A percentile compares a stretch with the other conserved stretches of the same genome.
These are phyloP conservation scores for Paracoccidioides brasiliensis DNA, from an alignment of 2,329 filamentous ascomycete species.

Conservation along the genomic window DNA sequence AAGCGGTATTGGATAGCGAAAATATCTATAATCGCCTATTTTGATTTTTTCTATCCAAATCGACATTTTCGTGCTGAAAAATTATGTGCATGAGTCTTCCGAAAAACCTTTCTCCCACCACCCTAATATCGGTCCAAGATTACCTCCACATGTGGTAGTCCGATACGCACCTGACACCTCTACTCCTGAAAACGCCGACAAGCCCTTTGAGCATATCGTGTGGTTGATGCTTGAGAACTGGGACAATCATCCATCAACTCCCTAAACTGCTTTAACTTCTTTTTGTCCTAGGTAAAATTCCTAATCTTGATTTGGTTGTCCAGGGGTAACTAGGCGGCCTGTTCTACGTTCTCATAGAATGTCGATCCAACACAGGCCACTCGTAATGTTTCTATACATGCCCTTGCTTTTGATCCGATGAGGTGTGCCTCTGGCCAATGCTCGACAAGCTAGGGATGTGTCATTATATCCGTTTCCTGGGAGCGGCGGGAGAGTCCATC, in stretches of 20 bases:
- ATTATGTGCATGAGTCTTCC: neutral
- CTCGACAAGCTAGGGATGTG: neutral
- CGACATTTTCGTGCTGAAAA: conserved; percentile 4
- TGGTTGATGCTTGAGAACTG: neutral
- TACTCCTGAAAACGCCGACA: neutral
- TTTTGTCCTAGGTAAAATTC: no score
- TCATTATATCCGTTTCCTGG: neutral
- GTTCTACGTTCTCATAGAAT: no score
- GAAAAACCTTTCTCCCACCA: neutral
- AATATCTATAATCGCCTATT: conserved; percentile 2
- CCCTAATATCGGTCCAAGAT: neutral
- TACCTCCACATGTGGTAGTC: neutral
- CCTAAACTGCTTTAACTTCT: neutral
- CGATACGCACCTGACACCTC: neutral
- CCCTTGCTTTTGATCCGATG: neutral
- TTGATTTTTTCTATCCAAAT: conserved; percentile 3
- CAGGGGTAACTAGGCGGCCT: no score
- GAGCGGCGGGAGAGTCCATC: neutral
- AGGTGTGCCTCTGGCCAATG: neutral
- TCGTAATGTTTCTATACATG: neutral
- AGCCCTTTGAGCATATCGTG: neutral
- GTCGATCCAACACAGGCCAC: neutral
- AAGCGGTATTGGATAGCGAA: conserved; percentile 2
- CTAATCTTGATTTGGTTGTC: no score
- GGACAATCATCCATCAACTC: neutral